Percentiles rank a stretch among this genome's conserved stretches.
Conservation (phyloP, 192 early-diverging fungal genomes). For the Backusella parvicylindrica region DNA sequence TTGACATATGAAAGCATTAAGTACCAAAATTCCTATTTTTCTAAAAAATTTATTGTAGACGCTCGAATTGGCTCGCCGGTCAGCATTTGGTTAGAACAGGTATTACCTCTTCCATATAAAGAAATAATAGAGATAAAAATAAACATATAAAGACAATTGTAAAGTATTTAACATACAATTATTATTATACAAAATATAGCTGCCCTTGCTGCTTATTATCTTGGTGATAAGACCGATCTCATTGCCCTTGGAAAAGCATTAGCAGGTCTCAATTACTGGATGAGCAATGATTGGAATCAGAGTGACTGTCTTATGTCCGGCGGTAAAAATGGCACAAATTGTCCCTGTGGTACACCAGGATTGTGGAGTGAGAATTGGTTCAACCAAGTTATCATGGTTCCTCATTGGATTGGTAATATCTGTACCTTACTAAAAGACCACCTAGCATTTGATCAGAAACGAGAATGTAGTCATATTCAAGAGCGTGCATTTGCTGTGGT, state of each 20-base stretch:
- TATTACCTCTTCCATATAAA: background rate
- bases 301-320: conserved; percentile 10
- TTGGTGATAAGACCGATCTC: background rate
- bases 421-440: conserved; percentile 9
- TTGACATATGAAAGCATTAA: background rate
- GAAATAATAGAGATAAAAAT: background rate
- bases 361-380: conserved; percentile 31
- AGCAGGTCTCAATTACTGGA: conserved; percentile 20
- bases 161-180: conserved; percentile 4
- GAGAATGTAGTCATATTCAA: conserved; percentile 8
- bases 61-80: conserved; percentile 20
- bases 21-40: background rate
- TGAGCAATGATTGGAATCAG: conserved; percentile 12
- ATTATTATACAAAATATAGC: background rate
- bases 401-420: background rate
- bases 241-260: background rate
- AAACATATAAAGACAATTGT: background rate
- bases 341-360: conserved; percentile 30
- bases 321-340: conserved; percentile 9
- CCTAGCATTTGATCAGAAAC: background rate
- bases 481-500: conserved; percentile 5
- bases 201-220: background rate
- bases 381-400: conserved; percentile 12
- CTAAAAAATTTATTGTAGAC: background rate
- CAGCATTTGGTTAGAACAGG: conserved; percentile 15